Base-by-base conservation (phyloP, 1,139 yeast genomes). In the Scheffersomyces quercinus region DNA sequence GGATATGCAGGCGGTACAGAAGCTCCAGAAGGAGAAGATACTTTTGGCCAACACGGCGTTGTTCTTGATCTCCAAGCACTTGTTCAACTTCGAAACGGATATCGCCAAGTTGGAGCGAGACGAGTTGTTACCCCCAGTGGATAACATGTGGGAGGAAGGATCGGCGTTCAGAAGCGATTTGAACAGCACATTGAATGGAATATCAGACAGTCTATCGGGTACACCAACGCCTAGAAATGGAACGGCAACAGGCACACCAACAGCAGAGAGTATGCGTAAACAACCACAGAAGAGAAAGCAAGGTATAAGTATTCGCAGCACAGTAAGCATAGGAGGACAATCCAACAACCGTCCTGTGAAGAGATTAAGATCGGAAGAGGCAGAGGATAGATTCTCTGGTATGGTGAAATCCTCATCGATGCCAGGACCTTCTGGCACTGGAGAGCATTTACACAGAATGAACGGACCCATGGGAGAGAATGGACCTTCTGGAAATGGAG, bases 1-100 rank as follows among this genome's bases (percentile, higher is more conserved):
- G 37, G 95, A 86, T 46, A 80, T 85, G 70, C 77, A 75, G 36
- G 66, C 72, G 40, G 82, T 87, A 9, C 73, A 77, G 48, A 73
- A 71, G 44, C 57, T 88, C 31, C 97, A 91, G 59, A 77, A 80
- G 50, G 95, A 88, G 49, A 93, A 93, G 68, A 80, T 86, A 38
- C 68, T 84, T 15, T 65, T 91, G 40, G 88, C 97, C 3, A 88
- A 89, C 56, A 89, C 96, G 1, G 93, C 95, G 2, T 70, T 89
- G 39, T 88, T 85, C 58, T 62, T 85, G 28, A 80, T 90, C 12
- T 73, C 93, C 1, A 85, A 87, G 59, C 96, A 93, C 59, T 68
- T 89, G 47, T 75, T 75, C 42, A 79, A 79, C 54, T 75, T 93
- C 38, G 93, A 89, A 55, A 78, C 81, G 20, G 96, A 88, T 55